Evolutionary conservation across 306 rosid genomes (phyloP), one percentile per base, ranked within the genome.

Genomic region (Trifolium dubium): DNA sequence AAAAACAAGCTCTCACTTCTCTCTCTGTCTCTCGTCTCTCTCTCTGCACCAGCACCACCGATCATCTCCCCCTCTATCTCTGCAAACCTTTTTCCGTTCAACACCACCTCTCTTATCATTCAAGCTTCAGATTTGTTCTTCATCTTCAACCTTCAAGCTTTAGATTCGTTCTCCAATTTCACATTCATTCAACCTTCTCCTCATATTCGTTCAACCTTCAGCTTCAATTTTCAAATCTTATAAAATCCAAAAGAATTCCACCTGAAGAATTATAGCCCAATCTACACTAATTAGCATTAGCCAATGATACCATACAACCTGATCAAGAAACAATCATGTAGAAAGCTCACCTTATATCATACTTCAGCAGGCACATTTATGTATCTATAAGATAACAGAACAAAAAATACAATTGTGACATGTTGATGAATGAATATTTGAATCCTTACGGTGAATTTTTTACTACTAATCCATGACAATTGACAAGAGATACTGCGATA

Each of bases 261-360:
- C 64, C 53, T 34, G 39, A 72, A 67, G 17, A 71, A 80, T 68
- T 19, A 56, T 10, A 46, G 41, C 32, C 31, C 41, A 46, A 71
- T 63, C 75, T 18, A 51, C 29, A 50, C 47, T 71, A 11, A 32
- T 31, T 14, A 64, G 66, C 73, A 15, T 39, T 66, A 51, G 28
- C 53, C 75, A 73, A 31, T 53, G 64, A 61, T 58, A 64, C 31
- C 47, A 32, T 60, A 50, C 18, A 67, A 46, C 61, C 60, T 37
- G 56, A 62, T 55, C 66, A 9, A 43, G 19, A 66, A 60, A 14
- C 51, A 62, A 8, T 9, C 34, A 37, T 19, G 50, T 23, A 49
- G 61, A 56, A 63, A 44, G 61, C 51, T 64, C 9, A 43, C 34
- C 65, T 66, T 13, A 44, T 51, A 76, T 72, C 74, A 77, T 77